phyloP scores from a whole-genome alignment of 2,329 filamentous ascomycete genomes.

The Colletotrichum sp. region DNA sequence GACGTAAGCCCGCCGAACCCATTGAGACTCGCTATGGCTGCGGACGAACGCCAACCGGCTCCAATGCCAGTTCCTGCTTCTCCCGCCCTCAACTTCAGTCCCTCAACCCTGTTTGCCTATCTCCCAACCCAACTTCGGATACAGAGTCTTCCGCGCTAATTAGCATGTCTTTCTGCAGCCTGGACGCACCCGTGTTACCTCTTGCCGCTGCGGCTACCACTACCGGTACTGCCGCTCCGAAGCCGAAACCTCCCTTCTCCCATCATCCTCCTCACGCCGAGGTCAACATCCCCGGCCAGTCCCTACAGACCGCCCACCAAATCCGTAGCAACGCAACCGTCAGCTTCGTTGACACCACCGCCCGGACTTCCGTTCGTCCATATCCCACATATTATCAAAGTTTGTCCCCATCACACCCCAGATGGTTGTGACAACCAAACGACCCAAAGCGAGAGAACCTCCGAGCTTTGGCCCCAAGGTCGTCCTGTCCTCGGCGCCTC shows the following conservation, averaged over 20 bases:
- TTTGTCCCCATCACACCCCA: background rate
- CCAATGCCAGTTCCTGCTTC: background rate
- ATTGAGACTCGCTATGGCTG: background rate
- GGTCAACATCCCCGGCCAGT: background rate
- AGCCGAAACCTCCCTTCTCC: background rate
- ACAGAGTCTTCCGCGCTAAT: background rate
- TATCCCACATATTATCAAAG: background rate
- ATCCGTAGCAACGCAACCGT: background rate
- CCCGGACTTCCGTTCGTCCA: conserved; percentile 14
- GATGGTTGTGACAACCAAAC: background rate
- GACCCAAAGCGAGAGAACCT: background rate
- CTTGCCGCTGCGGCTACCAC: background rate
- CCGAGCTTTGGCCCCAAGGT: conserved; percentile 14
- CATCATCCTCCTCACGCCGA: background rate
- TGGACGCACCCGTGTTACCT: background rate
- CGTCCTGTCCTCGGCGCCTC: conserved; percentile 19
- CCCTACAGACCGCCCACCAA: background rate
- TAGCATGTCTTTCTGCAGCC: background rate
- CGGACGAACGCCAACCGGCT: background rate
- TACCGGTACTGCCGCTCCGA: background rate
- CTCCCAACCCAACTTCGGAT: background rate
- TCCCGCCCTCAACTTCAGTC: background rate
- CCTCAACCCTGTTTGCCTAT: background rate
- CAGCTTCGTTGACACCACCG: background rate
- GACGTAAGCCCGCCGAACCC: background rate